Percentiles rank a stretch among this genome's conserved stretches.
Conservation (phyloP, 192 early-diverging fungal genomes). For the Coemansia erecta region DNA sequence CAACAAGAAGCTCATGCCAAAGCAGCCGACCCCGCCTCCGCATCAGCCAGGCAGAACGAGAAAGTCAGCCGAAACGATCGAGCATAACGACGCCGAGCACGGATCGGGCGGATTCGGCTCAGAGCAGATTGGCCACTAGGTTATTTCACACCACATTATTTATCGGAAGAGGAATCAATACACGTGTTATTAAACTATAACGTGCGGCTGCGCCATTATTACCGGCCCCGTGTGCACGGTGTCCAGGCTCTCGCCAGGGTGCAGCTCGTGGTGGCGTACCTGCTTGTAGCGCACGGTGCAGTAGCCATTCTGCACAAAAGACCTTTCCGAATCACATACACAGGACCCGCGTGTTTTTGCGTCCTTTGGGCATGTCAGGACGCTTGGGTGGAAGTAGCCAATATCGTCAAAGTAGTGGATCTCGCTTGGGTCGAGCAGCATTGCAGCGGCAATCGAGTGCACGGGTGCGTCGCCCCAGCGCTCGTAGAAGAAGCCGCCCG, state of each 20-base stretch:
- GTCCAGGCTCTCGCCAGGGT: conserved; percentile 2
- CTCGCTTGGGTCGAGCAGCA: conserved; percentile 56
- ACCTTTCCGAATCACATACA: conserved; percentile 34
- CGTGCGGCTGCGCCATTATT: background rate
- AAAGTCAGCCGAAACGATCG: background rate
- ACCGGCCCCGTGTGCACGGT: conserved; percentile 11
- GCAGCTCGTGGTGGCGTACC: conserved; percentile 3
- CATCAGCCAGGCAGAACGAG: background rate
- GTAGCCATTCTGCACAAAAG: conserved; percentile 16
- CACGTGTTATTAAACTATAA: no score
- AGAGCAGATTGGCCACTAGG: conserved; percentile 42
- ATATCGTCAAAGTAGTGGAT: conserved; percentile 74
- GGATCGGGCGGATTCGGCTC: conserved; percentile 38
- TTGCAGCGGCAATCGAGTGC: conserved; percentile 62
- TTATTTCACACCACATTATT: no score
- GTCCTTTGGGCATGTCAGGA: conserved; percentile 46
- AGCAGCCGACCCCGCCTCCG: no score
- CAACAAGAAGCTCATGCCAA: conserved; percentile 15
- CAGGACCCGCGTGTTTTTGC: conserved; percentile 43
- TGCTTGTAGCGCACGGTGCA: conserved; percentile 22
- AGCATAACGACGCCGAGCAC: conserved; percentile 4
- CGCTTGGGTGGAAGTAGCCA: conserved; percentile 57
- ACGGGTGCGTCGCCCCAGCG: conserved; percentile 66
- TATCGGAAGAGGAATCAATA: no score
- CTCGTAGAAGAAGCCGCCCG: conserved; percentile 89